Evolutionary conservation across 495 filamentous ascomycete species (phyloP).

Genomic region (Aspergillus baeticus): DNA sequence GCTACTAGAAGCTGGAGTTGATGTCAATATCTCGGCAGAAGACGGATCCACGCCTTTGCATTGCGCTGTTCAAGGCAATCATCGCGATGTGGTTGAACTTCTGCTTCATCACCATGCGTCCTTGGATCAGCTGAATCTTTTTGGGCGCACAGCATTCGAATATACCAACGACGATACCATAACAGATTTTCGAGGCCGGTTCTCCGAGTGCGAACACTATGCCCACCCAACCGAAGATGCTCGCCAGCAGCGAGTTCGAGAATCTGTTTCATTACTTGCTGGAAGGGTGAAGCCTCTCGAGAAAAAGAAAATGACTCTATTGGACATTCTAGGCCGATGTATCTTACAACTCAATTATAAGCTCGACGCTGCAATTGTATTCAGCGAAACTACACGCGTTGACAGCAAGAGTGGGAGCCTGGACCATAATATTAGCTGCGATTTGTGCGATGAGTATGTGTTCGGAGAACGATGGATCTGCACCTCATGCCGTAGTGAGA

Average conservation of each 20-base stretch:
- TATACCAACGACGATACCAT: background rate
- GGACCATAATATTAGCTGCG: background rate
- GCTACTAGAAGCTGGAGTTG: background rate
- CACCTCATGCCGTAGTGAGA: background rate
- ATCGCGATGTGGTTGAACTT: background rate
- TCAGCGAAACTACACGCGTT: background rate
- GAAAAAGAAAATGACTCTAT: background rate
- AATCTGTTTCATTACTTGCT: background rate
- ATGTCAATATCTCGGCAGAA: background rate
- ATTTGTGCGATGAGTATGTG: background rate
- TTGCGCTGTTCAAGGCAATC: background rate
- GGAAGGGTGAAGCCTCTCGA: background rate
- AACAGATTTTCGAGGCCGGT: background rate
- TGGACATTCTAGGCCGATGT: background rate
- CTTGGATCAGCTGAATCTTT: background rate
- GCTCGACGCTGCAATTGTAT: background rate
- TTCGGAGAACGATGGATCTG: background rate
- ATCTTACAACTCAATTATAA: background rate
- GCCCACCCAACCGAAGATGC: background rate
- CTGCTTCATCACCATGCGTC: background rate
- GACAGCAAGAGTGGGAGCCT: background rate
- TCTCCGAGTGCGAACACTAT: background rate
- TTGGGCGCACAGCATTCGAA: background rate
- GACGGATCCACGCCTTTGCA: background rate
- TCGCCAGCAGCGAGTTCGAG: background rate